A percentile compares a stretch with the other conserved stretches of the same genome.
Conservation (phyloP, 371 early-diverging fungal genomes). For the Paramicrosporidium saccamoebae region DNA sequence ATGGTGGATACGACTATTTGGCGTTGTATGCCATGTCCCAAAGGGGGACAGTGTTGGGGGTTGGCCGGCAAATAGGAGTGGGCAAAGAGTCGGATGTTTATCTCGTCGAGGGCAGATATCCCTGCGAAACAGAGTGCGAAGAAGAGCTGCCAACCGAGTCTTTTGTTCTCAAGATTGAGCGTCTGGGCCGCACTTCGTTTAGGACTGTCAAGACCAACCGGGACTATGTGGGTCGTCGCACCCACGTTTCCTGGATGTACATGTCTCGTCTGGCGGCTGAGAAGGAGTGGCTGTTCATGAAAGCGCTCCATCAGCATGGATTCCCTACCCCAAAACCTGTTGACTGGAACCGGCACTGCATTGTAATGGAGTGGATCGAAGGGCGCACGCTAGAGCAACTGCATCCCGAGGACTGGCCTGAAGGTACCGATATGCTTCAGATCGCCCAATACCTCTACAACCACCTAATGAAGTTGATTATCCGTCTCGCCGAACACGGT, state of each 20-base stretch:
- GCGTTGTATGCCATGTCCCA: slow-evolving; percentile 77
- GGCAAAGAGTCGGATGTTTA: slow-evolving; percentile 98
- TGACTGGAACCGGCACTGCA: slow-evolving; percentile 79
- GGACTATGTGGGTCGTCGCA: slow-evolving; percentile 66
- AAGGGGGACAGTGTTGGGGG: slow-evolving; percentile 54
- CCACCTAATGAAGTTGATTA: slow-evolving; percentile 71
- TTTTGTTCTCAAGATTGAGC: slow-evolving; percentile 60
- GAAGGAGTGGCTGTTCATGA: slow-evolving; percentile 93
- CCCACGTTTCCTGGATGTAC: slow-evolving; percentile 85
- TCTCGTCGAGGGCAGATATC: slow-evolving; percentile 69
- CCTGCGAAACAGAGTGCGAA: slow-evolving; percentile 4
- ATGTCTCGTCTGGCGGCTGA: slow-evolving; percentile 79
- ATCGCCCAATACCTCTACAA: slow-evolving; percentile 55
- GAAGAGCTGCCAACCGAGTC: too few relatives aligned
- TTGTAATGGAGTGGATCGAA: slow-evolving; percentile 88
- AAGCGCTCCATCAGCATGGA: slow-evolving; percentile 48
- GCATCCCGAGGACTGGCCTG: neutral
- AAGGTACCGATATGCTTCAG: slow-evolving; percentile 19
- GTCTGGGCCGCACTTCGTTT: slow-evolving; percentile 88
- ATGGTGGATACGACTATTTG: slow-evolving; percentile 96
- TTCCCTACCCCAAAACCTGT: slow-evolving; percentile 84
- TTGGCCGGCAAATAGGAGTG: slow-evolving; percentile 96
- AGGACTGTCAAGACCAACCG: slow-evolving; percentile 88
- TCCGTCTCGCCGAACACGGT: slow-evolving; percentile 73
- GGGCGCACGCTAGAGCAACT: slow-evolving; percentile 46